phyloP scores from a whole-genome alignment of 2,329 filamentous ascomycete species.

The Lanzia echinophila region DNA sequence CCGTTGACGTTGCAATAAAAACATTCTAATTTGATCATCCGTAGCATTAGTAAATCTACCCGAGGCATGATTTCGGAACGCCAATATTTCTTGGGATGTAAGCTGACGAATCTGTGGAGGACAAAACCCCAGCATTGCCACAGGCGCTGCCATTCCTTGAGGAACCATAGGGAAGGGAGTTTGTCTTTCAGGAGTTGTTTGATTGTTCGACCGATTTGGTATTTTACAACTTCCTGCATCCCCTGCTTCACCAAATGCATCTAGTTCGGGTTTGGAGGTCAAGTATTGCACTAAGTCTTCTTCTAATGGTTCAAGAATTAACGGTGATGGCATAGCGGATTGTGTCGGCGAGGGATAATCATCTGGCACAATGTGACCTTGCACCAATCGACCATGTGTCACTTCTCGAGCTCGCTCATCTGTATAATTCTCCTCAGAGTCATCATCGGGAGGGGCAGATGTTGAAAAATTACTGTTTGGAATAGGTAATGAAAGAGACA shows the following conservation, averaged over 20 bases:
- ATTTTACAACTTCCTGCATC: slow-evolving; percentile 80
- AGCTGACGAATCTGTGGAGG: slow-evolving; percentile 17
- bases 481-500: too few relatives aligned
- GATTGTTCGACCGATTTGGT: too few relatives aligned
- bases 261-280: slow-evolving; percentile 63
- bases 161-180: slow-evolving; percentile 16
- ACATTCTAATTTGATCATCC: slow-evolving; percentile 29
- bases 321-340: slow-evolving; percentile 60
- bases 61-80: slow-evolving; percentile 22
- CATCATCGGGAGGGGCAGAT: slow-evolving; percentile 24
- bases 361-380: slow-evolving; percentile 93
- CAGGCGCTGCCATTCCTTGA: slow-evolving; percentile 26
- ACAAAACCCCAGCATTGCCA: slow-evolving; percentile 26
- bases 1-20: slow-evolving; percentile 20
- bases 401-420: slow-evolving; percentile 83
- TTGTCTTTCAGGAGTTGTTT: slow-evolving; percentile 7
- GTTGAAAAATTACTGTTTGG: too few relatives aligned
- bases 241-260: slow-evolving; percentile 71
- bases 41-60: slow-evolving; percentile 22
- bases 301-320: slow-evolving; percentile 46
- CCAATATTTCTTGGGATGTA: slow-evolving; percentile 24
- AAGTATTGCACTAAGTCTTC: slow-evolving; percentile 78
- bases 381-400: slow-evolving; percentile 81
- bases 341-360: slow-evolving; percentile 75
- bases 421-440: slow-evolving; percentile 26